Base-by-base conservation (phyloP, 2,329 filamentous ascomycete genomes). In the Zymoseptoria ardabiliae region DNA sequence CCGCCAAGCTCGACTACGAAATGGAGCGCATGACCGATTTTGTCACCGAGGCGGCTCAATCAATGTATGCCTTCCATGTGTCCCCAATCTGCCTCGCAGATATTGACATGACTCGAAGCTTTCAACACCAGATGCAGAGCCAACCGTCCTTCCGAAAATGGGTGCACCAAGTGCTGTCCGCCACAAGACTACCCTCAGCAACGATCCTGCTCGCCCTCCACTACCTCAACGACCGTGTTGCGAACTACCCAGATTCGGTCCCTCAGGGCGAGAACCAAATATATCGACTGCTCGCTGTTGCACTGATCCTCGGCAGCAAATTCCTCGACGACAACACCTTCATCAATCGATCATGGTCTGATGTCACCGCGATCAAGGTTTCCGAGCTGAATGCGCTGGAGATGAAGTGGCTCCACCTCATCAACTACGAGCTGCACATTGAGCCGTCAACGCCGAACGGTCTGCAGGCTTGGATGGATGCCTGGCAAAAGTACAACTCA, bases 271-370 rank as follows among this genome's bases (percentile, higher is more conserved):
- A 83, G 57, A 88, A 87, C 50, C 87, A 94, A 71, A 83, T 95
- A 57, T 96, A 93, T 81, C 88, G 91, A 61, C 87, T 95, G 78
- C 82, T 96, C 64, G 96, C 91, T 6, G 88, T 93, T 45, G 85
- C 89, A 7, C 79, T 97, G 59, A 82, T 97, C 55, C 81, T 97
- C 56, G 92, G 91, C 61, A 96, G 91, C 84, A 97, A 97, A 78
- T 97, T 96, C 70, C 80, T 96, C 66, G 92, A 97, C 70, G 92
- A 96, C 80, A 96, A 96, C 77, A 97, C 92, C 5, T 97, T 97
- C 76, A 92, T 96, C 81, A 97, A 96, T 77, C 88, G 90, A 58
- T 96, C 92, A 1, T 97, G 92, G 92, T 90, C 92, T 4, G 92
- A 97, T 72, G 92, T 97, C 56, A 96, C 91, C 75, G 90, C 90